A percentile compares a stretch with the other conserved stretches of the same genome.
Evolutionary conservation across 2,329 filamentous ascomycete genomes (phyloP).

Genomic region (Fusarium albosuccineum): DNA sequence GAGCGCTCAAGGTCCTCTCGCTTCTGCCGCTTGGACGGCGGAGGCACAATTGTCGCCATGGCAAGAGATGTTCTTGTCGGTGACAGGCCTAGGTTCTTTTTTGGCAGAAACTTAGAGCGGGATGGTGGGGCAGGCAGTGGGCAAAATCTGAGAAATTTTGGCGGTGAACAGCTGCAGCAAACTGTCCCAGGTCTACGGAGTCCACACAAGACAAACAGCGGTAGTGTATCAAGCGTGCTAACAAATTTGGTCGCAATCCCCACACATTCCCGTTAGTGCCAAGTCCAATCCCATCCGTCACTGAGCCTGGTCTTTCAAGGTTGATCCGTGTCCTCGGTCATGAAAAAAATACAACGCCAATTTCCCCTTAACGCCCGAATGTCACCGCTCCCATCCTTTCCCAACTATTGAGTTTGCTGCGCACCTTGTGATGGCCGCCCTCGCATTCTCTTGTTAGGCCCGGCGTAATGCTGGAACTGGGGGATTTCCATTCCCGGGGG

Average conservation of each 20-base stretch:
- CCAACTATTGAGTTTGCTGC: constrained; percentile 32
- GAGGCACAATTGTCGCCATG: constrained; percentile 88
- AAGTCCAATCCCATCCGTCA: background rate
- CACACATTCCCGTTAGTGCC: constrained; percentile 32
- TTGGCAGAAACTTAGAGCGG: constrained; percentile 25
- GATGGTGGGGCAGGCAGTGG: constrained; percentile 48
- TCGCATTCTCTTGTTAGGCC: constrained; percentile 49
- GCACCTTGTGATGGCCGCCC: constrained; percentile 42
- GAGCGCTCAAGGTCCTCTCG: constrained; percentile 79
- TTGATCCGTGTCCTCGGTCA: constrained; percentile 17
- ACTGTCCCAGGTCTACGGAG: constrained; percentile 5
- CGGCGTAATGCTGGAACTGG: constrained; percentile 48
- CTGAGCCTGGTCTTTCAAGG: constrained; percentile 7
- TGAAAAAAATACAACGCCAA: constrained; percentile 27
- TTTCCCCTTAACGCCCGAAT: constrained; percentile 27
- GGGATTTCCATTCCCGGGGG: constrained; percentile 45
- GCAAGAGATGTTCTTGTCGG: constrained; percentile 16
- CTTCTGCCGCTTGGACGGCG: constrained; percentile 88
- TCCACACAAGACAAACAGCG: background rate
- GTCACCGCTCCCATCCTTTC: background rate
- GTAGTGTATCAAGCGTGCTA: constrained; percentile 22
- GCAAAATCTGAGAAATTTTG: constrained; percentile 50
- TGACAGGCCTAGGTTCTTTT: constrained; percentile 11
- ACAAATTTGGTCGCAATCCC: constrained; percentile 32
- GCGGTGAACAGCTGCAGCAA: constrained; percentile 45